phyloP scores from a whole-genome alignment of 2,329 filamentous ascomycete species.

The Pseudocercospora musae region DNA sequence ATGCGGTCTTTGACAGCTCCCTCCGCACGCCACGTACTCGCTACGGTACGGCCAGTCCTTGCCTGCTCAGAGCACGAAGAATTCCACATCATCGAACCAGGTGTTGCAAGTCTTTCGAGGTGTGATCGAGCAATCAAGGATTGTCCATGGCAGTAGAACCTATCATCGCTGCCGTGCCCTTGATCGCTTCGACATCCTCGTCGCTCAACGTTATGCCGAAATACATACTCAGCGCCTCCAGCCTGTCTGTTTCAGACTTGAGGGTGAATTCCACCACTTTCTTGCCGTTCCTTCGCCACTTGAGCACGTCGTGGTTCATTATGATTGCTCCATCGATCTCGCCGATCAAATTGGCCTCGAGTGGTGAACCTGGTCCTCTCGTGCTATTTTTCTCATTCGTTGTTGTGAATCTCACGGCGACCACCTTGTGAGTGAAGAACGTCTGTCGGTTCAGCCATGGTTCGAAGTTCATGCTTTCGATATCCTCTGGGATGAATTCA shows the following conservation, averaged over 20 bases:
- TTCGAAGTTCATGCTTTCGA: conserved; percentile 57
- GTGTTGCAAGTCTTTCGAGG: neutral
- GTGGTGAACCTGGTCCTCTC: conserved; percentile 16
- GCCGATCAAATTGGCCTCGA: conserved; percentile 15
- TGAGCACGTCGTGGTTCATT: conserved; percentile 27
- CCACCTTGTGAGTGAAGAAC: conserved; percentile 54
- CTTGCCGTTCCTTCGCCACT: conserved; percentile 33
- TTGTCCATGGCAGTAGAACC: conserved; percentile 14
- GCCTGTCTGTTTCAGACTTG: conserved; percentile 41
- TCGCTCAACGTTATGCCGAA: conserved; percentile 45
- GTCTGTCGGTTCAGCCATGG: conserved; percentile 49
- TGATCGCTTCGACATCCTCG: conserved; percentile 41
- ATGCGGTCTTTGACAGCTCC: neutral
- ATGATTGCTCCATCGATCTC: conserved; percentile 28
- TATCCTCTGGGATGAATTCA: conserved; percentile 62
- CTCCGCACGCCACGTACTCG: neutral
- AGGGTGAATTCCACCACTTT: conserved; percentile 41
- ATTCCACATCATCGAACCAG: neutral
- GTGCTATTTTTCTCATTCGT: conserved; percentile 14
- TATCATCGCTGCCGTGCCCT: conserved; percentile 22
- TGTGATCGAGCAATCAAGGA: neutral
- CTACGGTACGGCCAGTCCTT: neutral
- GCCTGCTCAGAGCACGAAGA: neutral
- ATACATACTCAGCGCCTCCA: conserved; percentile 43
- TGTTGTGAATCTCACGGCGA: conserved; percentile 43